Base-by-base conservation (phyloP, 2,329 filamentous ascomycete species). In the Neopestalotiopsis clavispora region DNA sequence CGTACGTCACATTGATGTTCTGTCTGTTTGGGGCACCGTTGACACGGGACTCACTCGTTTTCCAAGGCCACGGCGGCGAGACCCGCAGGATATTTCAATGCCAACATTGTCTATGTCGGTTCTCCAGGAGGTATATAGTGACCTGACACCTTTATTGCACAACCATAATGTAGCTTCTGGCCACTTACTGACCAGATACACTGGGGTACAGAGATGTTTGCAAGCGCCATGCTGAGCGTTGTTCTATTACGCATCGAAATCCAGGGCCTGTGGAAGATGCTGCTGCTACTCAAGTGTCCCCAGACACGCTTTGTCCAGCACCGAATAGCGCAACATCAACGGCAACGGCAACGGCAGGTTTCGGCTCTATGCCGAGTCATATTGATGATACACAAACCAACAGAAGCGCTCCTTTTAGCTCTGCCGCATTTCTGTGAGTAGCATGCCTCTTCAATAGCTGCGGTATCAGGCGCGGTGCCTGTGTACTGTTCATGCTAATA, bases 31-130 rank as follows among this genome's bases (percentile, higher is more conserved):
- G 23, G 17, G 13, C 32, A 12, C 14, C 14, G n/a, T 7, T 20
- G n/a, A 23, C 60, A 3, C 5, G 30, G 34, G 23, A 17, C 2
- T n/a, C 20, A 4, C 40, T 20, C 60, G 32, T 40, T 28, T 28
- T 23, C 14, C 5, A 17, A 63, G 60, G 23, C 3, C 60, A 63
- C n/a, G 60, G 60, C 6, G 60, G 60, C 60, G 32, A 63, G 23
- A 63, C 23, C 12, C 60, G 60, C 60, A 28, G 32, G 60, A 28
- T 34, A 42, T 63, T 63, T 14, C 23, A 34, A 14, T 63, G 60
- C 32, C 30, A 13, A n/a, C 32, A 63, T 38, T 63, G 60, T 34
- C 60, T 32, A 20, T 28, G 23, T 13, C 32, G 60, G 6, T 63
- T 63, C n/a, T 63, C 60, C 4, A 28, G 60, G 34, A 63, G 60